phyloP scores from a whole-genome alignment of 495 filamentous ascomycete genomes.

The Penicillium egyptiacum region DNA sequence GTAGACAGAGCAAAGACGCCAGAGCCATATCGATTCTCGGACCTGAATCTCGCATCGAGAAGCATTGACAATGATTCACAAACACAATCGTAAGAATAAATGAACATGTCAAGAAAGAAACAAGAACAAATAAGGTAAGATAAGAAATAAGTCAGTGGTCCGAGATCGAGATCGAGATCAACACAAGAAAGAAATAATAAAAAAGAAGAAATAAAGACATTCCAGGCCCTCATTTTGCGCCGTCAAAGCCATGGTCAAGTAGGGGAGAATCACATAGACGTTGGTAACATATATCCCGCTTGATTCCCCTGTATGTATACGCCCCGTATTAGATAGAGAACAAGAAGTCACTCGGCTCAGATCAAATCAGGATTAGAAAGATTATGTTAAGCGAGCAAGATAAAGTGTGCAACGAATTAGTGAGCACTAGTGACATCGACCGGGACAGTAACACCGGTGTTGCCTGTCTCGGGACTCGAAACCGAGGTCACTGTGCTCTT shows the following conservation, averaged over 20 bases:
- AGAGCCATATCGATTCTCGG: slow-evolving; percentile 17
- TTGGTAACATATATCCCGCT: slow-evolving; percentile 36
- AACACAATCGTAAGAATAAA: slow-evolving; percentile 29
- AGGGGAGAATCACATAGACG: slow-evolving; percentile 24
- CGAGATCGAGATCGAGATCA: slow-evolving; percentile 22
- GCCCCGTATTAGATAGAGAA: slow-evolving; percentile 41
- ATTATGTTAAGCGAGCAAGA: slow-evolving; percentile 43
- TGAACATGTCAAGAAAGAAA: slow-evolving; percentile 19
- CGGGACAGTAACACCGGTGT: slow-evolving; percentile 33
- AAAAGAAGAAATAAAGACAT: slow-evolving; percentile 23
- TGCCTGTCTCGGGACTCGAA: slow-evolving; percentile 35
- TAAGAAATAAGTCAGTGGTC: slow-evolving; percentile 10
- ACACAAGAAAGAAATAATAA: slow-evolving; percentile 14
- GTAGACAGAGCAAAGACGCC: slow-evolving; percentile 22
- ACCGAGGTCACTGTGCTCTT: slow-evolving; percentile 39
- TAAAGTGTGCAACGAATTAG: slow-evolving; percentile 32
- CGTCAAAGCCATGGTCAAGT: slow-evolving; percentile 37
- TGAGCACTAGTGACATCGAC: slow-evolving; percentile 32
- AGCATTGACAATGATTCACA: slow-evolving; percentile 25
- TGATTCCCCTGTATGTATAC: slow-evolving; percentile 46
- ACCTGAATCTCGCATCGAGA: slow-evolving; percentile 10
- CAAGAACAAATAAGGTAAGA: slow-evolving; percentile 22
- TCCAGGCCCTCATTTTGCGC: slow-evolving; percentile 38
- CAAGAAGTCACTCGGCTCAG: slow-evolving; percentile 24
- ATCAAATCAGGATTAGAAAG: slow-evolving; percentile 30